Evolutionary conservation across 768 basidiomycete species (phyloP), one percentile per base, ranked within the genome.

Genomic region (Boletellus emodensis): DNA sequence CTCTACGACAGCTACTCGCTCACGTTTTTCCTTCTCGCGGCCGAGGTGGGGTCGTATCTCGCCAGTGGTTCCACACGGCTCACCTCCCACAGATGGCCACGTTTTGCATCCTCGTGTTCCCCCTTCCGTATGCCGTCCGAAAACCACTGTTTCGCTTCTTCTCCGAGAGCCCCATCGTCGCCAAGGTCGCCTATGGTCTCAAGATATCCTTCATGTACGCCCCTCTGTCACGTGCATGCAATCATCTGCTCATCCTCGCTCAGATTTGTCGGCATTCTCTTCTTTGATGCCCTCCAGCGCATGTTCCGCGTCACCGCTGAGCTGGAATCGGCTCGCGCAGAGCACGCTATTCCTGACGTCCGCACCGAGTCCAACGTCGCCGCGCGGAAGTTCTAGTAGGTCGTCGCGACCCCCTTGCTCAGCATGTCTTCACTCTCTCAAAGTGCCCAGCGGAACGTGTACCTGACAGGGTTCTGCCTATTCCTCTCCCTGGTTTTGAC

Each of bases 401-500:
- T 75, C 33, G 6, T 39, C 6, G 3, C 2, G 1, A 9, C 8
- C 15, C 12, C 15, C 20, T 2, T 17, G 28, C 28, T 15, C 11
- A n/a, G n/a, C n/a, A n/a, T n/a, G n/a, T n/a, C 5, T 33, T 11
- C 20, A 6, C 35, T 57, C 4, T 36, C 18, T 4, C 46, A 2
- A 22, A 93, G 90, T 60, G 79, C 91, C 3, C 91, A 94, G 66
- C 79, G 93, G 48, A 96, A 95, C 65, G 84, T 86, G 51, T 97
- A 97, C 67, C 80, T 97, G 14, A 94, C 94, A 7, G 90, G 90
- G 0, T 94, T 92, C 68, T 91, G 88, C 52, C 78, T 99, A 40
- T 96, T 97, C 84, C 84, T 99, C 18, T 96, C 95, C 9, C 84
- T 98, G 49, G 86, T 96, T 59, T 83, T 97, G 58, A 87, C 94